Evolutionary conservation across 768 basidiomycete genomes (phyloP), one percentile per base, ranked within the genome.

Genomic region (Lactarius indigo): DNA sequence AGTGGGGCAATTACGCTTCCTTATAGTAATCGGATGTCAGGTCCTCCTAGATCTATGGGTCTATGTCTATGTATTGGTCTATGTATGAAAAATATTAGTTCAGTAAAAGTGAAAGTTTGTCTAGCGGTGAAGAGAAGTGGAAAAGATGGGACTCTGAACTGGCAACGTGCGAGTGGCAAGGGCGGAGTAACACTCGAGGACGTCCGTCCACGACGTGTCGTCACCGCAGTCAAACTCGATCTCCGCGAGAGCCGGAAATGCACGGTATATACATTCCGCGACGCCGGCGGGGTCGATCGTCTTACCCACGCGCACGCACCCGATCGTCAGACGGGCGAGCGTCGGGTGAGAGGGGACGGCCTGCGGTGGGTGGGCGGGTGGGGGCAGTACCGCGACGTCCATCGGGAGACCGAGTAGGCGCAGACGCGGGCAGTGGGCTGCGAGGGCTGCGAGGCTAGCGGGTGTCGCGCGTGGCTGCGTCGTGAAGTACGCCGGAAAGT

Each of bases 381-480:
- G 17, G 0, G 64, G 55, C 10, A 69, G 64, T 9, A 55, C 41
- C 5, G 70, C 26, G 35, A 73, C 33, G 63, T 75, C 73, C 23
- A 70, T 57, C 8, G 73, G 72, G 28, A 74, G 44, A 8, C 69
- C 61, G 26, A 75, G 72, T 12, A 26, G 59, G 44, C 68, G 68
- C 47, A 75, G 65, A 33, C 33, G 58, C 15, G 73, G 74, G 54
- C 74, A 74, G 28, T 62, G 70, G 39, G 65, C 59, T 23, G 75
- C 74, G 61, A 74, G 69, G 18, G 57, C 52, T 42, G 37, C 47
- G 28, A 75, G 69, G 23, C 69, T 70, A 5, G 70, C 66, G 42
- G 72, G 65, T 2, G 75, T 74, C 56, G 72, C 71, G 59, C 69
- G 69, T 13, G 64, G 66, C 44, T 63, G 69, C 10, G 41, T 17